A percentile compares a stretch with the other conserved stretches of the same genome.
These are phyloP conservation scores for Areca catechu DNA, from an alignment of 176 grass and related monocot species.

Conservation along the genomic window DNA sequence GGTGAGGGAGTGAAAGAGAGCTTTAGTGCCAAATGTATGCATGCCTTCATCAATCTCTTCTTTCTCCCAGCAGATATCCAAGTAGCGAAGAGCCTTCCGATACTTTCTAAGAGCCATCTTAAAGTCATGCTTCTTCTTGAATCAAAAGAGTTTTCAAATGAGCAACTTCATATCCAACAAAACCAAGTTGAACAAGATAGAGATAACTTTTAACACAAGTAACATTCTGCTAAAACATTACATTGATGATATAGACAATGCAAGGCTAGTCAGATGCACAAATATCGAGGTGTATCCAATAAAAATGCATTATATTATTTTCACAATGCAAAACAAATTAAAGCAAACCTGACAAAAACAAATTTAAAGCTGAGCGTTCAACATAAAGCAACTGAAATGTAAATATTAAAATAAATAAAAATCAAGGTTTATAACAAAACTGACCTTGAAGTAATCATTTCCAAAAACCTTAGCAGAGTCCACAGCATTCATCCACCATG, in stretches of 20 bases:
- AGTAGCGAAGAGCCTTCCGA: constrained; percentile 85
- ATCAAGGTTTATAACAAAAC: not conserved
- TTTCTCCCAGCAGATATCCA: constrained; percentile 99
- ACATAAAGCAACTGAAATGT: constrained; percentile 1
- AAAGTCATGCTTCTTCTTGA: constrained; percentile 74
- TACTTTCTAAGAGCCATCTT: constrained; percentile 95
- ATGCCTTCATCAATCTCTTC: constrained; percentile 97
- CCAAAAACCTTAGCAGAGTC: constrained; percentile 74
- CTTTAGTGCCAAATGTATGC: not conserved
- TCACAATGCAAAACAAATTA: too few species aligned
- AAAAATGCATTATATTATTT: too few species aligned
- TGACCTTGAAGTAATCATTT: constrained; percentile 88
- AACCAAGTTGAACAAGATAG: too few species aligned
- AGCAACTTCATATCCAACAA: too few species aligned
- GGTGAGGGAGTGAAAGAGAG: not conserved
- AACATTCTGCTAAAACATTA: too few species aligned
- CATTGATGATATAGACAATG: too few species aligned
- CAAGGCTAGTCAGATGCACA: too few species aligned
- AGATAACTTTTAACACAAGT: too few species aligned
- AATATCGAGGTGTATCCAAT: too few species aligned
- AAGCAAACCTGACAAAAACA: too few species aligned
- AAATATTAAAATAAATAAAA: not conserved
- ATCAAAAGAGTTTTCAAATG: not conserved
- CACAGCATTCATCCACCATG: constrained; percentile 84
- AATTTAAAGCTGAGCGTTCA: too few species aligned